Base-by-base conservation (phyloP, 73 alveolate species). In the Paramecium caudatum region DNA sequence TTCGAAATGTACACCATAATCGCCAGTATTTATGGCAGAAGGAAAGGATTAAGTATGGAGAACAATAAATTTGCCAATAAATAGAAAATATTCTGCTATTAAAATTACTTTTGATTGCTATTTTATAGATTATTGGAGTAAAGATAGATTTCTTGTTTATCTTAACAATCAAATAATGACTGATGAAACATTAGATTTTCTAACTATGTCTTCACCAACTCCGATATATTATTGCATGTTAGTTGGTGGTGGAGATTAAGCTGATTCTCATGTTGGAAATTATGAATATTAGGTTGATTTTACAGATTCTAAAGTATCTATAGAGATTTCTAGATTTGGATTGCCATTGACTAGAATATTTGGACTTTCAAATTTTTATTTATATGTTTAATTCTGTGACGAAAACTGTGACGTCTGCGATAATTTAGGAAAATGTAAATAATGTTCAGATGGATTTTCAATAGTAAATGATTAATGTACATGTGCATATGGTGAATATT, bases 41-140 rank as follows among this genome's bases (percentile, higher is more conserved):
- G 80, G 80, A 23, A 55, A 55, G 46, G 80, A 55, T 55, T 12
- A 55, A 21, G 30, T 55, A 55, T 55, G 80, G 80, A 55, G 80
- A 55, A 55, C 46, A 4, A 55, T 55, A 12, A 3, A 19, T 27
- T 2, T 55, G 80, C 80, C 80, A 55, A 23, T 43, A 55, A 55
- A 10, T 3, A 23, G 80, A 5, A 55, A 55, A 43, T 55, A 9
- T 55, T 55, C 80, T 27, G 80, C 46, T 27, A 55, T 55, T 5
- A 0, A 43, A 15, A 55, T 55, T 23, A 43, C 23, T 27, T 55
- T 55, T 12, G 80, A 55, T 43, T 55, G 23, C 1, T 55, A 55
- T 55, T 55, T 27, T 15, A 55, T 55, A 3, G 80, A 55, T 4
- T 3, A 2, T 55, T 55, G 80, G 80, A 43, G 30, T 10, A 55